Base-by-base conservation (phyloP, 2,329 filamentous ascomycete genomes). In the Ophiostoma quercus region DNA sequence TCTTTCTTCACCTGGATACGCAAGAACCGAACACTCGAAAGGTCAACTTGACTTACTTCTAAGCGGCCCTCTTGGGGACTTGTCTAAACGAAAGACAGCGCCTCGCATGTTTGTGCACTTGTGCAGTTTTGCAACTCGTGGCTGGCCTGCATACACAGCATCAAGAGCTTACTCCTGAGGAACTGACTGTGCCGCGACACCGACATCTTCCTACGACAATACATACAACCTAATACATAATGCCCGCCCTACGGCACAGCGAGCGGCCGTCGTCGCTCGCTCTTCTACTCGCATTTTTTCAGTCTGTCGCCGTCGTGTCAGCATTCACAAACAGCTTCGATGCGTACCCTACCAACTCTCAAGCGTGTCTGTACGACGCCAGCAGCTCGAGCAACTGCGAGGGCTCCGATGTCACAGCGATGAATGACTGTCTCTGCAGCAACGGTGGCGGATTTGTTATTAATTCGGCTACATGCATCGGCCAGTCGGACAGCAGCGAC, bases 401-500 rank as follows among this genome's bases (percentile, higher is more conserved):
- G 5, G 81, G 80, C 22, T 74, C 75, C 25, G 79, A 79, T 0
- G 77, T 79, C 2, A 63, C 74, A 0, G 76, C 79, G 39, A 77
- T 85, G 72, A 86, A 86, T 73, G 68, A 74, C 1, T 87, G 84
- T 68, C 78, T 86, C 1, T 87, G 84, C 74, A 75, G 76, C 72
- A 84, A 86, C 72, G 77, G 78, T 41, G 81, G 81, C 69, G 77
- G 81, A 72, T 87, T 86, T 75, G 77, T 86, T 71, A 81, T 79
- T 25, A 78, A 79, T 43, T 74, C 82, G 1, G 84, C 84, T 2
- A 73, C 72, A 14, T 87, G 84, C 72, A 74, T 87, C 14, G 83
- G 80, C 8, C 71, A 74, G 19, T 47, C 74, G 2, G 79, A 78
- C 60, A 74, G 76, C 0, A 73, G 29, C 29, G 81, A 85, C 63